Base-by-base conservation (phyloP, 805 yeast species). In the Clavispora fructus region DNA sequence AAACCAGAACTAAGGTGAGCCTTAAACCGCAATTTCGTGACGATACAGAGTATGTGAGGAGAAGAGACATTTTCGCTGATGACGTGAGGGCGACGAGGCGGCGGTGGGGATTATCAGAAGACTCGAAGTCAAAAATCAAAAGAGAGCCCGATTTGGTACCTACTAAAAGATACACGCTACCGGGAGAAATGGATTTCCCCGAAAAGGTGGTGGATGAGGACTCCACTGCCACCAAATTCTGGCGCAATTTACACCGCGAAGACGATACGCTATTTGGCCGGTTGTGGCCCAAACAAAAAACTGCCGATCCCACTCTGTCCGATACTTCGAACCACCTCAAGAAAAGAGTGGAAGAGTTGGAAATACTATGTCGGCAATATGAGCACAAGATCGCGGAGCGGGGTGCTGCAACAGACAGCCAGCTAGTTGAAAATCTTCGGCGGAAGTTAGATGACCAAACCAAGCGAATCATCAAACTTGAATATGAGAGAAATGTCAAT, bases 331-430 rank as follows among this genome's bases (percentile, higher is more conserved):
- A 11, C 25, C 23, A 11, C 37, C 37, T 33, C 25, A 8, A 35
- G 26, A 40, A 45, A 12, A 31, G 32, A 16, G 26, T 41, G 1
- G 32, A 38, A n/a, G 14, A 29, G 13, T 38, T 41, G 11, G 48
- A 45, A 28, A n/a, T 25, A 5, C 13, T 41, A 19, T 41, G 43
- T 16, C 25, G 16, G 16, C 43, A 32, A 11, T 45, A 45, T 31
- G 47, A 44, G 23, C 19, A 33, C 14, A 32, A 40, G 14, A 6
- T 27, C 11, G 25, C 33, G 19, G 25, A 16, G 37, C 12, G 25
- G 3, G 13, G 25, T 2, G 9, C 2, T 16, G 9, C 37, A 7
- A 9, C 25, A 16, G 37, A 31, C 2, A 31, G 35, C 8, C 17
- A 6, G 35, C 35, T 31, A 7, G 35, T 14, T 16, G 17, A 14